These are phyloP conservation scores for Globisporangium viniferum DNA, from an alignment of 352 stramenopile species.

Conservation along the genomic window DNA sequence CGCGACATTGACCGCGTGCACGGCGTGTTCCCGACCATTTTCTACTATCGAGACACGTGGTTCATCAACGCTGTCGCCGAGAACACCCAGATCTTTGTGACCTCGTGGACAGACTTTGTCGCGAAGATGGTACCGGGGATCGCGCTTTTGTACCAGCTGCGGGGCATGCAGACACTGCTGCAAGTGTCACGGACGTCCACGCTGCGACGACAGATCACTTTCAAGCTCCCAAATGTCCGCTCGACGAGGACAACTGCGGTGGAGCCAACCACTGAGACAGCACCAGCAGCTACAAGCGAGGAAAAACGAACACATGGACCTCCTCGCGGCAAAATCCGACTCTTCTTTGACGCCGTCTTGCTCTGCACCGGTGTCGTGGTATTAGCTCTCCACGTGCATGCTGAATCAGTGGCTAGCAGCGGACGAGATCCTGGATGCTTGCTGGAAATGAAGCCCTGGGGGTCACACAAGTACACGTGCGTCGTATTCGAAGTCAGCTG, in stretches of 20 bases:
- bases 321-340: slow-evolving; percentile 9
- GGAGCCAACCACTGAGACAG: neutral
- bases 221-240: slow-evolving; percentile 9
- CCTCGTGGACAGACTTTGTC: slow-evolving; percentile 16
- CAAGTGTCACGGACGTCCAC: slow-evolving; percentile 1
- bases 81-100: slow-evolving; percentile 17
- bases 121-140: slow-evolving; percentile 14
- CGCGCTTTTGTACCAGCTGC: slow-evolving; percentile 10
- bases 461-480: neutral
- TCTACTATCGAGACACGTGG: slow-evolving; percentile 20
- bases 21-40: neutral
- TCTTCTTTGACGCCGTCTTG: slow-evolving; percentile 5
- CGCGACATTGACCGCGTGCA: neutral
- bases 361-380: slow-evolving; percentile 6
- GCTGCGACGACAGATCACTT: slow-evolving; percentile 1
- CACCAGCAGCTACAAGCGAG: neutral
- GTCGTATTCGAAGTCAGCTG: slow-evolving; percentile 16
- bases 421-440: neutral
- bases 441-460: slow-evolving; percentile 12
- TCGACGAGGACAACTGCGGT: neutral
- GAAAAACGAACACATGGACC: neutral
- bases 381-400: slow-evolving; percentile 4
- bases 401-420: neutral
- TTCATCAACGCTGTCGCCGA: neutral
- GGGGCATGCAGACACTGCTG: slow-evolving; percentile 11